Percentiles rank a stretch among this genome's conserved stretches.
These are phyloP conservation scores for Diaporthe citriasiana DNA, from an alignment of 2,329 filamentous ascomycete genomes.

Conservation along the genomic window DNA sequence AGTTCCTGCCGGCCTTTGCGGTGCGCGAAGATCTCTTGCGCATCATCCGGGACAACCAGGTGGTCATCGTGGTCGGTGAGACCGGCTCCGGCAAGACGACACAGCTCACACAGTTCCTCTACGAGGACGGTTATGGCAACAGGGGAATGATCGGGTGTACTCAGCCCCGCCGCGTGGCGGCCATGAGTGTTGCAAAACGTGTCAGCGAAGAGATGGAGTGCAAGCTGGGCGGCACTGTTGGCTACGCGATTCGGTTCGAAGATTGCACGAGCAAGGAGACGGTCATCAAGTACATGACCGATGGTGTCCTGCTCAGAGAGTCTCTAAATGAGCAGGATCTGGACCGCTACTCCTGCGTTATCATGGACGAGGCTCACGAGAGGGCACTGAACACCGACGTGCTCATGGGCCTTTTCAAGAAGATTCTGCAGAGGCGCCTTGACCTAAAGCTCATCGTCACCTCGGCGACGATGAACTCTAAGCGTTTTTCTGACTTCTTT, in stretches of 20 bases:
- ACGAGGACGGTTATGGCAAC: conserved; percentile 94
- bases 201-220: conserved; percentile 99
- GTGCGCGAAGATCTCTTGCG: conserved; percentile 93
- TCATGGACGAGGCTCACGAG: conserved; percentile 99
- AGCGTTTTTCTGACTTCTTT: conserved; percentile 95
- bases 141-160: conserved; percentile 95
- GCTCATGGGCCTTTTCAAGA: conserved; percentile 97
- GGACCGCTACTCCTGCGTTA: conserved; percentile 97
- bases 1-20: conserved; percentile 95
- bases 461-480: conserved; percentile 98
- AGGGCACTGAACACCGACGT: conserved; percentile 97
- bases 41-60: conserved; percentile 96
- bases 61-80: conserved; percentile 96
- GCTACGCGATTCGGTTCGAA: conserved; percentile 98
- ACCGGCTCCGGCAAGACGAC: conserved; percentile 98
- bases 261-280: conserved; percentile 98
- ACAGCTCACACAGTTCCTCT: conserved; percentile 94
- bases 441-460: conserved; percentile 98
- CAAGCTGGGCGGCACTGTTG: conserved; percentile 86
- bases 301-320: conserved; percentile 93
- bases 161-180: conserved; percentile 94
- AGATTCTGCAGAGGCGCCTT: conserved; percentile 88
- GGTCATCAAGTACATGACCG: conserved; percentile 99
- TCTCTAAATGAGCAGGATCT: conserved; percentile 93
- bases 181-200: conserved; percentile 99